A percentile compares a stretch with the other conserved stretches of the same genome.
phyloP scores from a whole-genome alignment of 2,329 filamentous ascomycete genomes.

The Epichloe gansuensis region DNA sequence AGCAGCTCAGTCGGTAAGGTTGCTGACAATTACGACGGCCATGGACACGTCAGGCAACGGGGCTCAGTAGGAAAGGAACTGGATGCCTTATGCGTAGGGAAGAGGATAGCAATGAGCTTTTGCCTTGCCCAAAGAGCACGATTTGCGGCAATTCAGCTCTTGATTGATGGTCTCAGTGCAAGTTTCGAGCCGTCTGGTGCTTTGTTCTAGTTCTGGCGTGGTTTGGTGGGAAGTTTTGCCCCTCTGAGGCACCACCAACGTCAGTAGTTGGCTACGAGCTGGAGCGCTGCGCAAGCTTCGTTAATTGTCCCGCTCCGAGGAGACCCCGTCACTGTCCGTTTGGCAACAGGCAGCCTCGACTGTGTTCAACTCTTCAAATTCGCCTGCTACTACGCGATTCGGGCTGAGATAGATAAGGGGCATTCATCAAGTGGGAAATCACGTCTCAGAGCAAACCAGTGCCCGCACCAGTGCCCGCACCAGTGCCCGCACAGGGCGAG shows the following conservation, averaged over 20 bases:
- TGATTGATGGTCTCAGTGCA: not conserved
- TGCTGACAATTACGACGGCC: not conserved
- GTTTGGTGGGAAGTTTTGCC: not conserved
- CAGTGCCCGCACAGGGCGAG: not conserved
- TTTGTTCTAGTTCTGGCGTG: not conserved
- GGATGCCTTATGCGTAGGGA: not conserved
- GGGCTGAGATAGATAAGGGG: not conserved
- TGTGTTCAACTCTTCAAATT: not conserved
- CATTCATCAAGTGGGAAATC: not conserved
- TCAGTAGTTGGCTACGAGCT: conserved; percentile 3
- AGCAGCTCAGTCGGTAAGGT: conserved; percentile 8
- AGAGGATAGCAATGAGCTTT: not conserved
- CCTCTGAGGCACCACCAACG: conserved; percentile 3
- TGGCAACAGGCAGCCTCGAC: conserved; percentile 2
- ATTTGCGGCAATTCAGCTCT: not conserved
- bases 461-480: not conserved
- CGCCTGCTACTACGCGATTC: not conserved
- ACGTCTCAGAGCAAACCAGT: not conserved
- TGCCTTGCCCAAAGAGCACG: not conserved
- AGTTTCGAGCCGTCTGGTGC: not conserved
- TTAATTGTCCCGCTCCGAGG: conserved; percentile 8
- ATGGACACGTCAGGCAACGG: conserved; percentile 1
- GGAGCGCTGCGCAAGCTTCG: not conserved
- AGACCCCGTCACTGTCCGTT: not conserved
- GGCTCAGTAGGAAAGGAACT: not conserved